Base-by-base conservation (phyloP, 2,329 filamentous ascomycete species). In the Macrophomina pseudophaseolina region DNA sequence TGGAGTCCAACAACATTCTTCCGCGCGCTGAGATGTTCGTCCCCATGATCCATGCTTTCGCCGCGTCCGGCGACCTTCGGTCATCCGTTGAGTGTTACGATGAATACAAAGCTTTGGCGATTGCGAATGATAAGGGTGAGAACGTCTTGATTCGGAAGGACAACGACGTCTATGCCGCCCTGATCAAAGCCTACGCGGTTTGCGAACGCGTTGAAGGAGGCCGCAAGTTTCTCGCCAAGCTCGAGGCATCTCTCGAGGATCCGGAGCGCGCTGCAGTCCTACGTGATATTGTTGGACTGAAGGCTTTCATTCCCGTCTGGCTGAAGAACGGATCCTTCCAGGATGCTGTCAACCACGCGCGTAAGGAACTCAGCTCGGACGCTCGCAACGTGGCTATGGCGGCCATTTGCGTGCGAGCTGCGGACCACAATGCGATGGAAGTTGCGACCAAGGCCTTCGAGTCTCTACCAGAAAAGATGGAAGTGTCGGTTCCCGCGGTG, bases 81-180 rank as follows among this genome's bases (percentile, higher is more conserved):
- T 96, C 91, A 72, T 95, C 94, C 23, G 92, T 98, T 6, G 93
- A 97, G 77, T 93, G 93, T 80, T 99, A 97, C 81, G 94, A 96
- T 70, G 92, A 97, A 79, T 98, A 98, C 84, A 93, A 93, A 74
- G 87, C 88, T 53, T 84, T 97, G 49, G 94, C 94, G n/a, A 88
- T 98, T 63, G 89, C 90, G 46, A 87, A 95, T 75, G 91, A 97
- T 77, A 87, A 86, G 46, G 93, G 93, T 66, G 83, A 88, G 67
- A 83, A 89, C 54, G 86, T 86, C 9, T 84, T 90, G 54, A 85
- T 90, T 69, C 89, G 94, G 60, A 85, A 91, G 56, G 94, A 98
- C 75, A 88, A 90, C 33, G 86, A 93, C 70, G 91, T 98, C 6
- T 98, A 99, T 75, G 93, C 94, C 30, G 87, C 94, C n/a, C 84